Conservation (phyloP, 805 yeast genomes). For the Starmera pachycereana region DNA sequence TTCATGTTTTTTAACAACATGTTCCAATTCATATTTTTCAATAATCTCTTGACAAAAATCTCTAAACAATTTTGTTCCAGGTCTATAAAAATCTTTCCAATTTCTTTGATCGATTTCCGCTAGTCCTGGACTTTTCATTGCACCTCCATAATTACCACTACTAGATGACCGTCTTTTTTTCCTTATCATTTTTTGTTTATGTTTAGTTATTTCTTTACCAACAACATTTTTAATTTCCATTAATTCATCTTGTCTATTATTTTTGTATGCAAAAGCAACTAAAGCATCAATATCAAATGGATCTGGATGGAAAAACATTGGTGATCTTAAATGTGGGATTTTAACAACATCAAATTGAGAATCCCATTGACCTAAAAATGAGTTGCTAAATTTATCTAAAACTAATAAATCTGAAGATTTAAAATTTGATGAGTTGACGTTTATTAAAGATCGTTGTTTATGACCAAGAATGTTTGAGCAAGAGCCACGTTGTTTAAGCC, state of each 20-base stretch:
- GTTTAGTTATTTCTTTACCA: constrained; percentile 34
- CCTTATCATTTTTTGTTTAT: constrained; percentile 23
- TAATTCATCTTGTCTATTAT: constrained; percentile 25
- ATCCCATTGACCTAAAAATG: constrained; percentile 33
- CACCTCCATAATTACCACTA: not conserved
- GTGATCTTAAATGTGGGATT: constrained; percentile 32
- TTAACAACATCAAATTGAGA: constrained; percentile 30
- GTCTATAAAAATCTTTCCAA: constrained; percentile 34
- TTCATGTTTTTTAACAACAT: constrained; percentile 23
- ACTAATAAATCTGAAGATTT: constrained; percentile 24
- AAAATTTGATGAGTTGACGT: constrained; percentile 6
- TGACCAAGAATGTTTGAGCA: constrained; percentile 2
- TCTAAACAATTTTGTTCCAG: constrained; percentile 27
- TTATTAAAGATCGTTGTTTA: not conserved
- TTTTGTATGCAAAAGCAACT: constrained; percentile 27
- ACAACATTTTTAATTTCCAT: constrained; percentile 32
- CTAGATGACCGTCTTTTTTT: not conserved
- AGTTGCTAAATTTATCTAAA: constrained; percentile 23
- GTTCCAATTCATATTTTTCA: constrained; percentile 22
- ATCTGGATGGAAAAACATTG: constrained; percentile 39
- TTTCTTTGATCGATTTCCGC: constrained; percentile 29
- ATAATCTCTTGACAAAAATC: constrained; percentile 29
- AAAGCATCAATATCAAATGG: constrained; percentile 34
- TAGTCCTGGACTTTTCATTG: constrained; percentile 1
- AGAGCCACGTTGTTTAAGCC: constrained; percentile 23